Percentiles rank a stretch among this genome's conserved stretches.
Evolutionary conservation across 2,329 filamentous ascomycete species (phyloP).

Genomic region (Microdochium paspali): DNA sequence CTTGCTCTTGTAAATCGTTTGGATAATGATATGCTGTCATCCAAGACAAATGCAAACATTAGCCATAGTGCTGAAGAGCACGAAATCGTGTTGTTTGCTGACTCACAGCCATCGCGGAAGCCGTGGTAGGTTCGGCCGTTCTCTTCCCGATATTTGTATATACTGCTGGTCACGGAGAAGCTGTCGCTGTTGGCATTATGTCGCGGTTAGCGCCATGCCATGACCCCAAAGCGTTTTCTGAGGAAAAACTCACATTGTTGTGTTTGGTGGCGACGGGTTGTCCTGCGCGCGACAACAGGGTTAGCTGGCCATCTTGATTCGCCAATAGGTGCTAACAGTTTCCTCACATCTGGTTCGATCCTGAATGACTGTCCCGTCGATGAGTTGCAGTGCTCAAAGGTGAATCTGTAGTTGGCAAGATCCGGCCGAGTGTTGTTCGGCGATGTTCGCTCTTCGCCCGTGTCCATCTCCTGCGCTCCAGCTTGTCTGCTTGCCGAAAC

Average conservation of each 20-base stretch:
- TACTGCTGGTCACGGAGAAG: conserved; percentile 12
- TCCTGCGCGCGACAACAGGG: not conserved
- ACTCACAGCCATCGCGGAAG: conserved; percentile 35
- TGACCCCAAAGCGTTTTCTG: not conserved
- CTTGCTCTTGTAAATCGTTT: conserved; percentile 31
- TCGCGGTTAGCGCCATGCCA: conserved; percentile 2
- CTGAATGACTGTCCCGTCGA: conserved; percentile 7
- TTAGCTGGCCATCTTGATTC: not conserved
- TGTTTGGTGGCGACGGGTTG: not conserved
- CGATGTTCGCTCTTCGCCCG: not conserved
- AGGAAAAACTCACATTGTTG: not conserved
- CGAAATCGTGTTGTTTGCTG: too few relatives aligned
- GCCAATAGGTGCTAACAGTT: not conserved
- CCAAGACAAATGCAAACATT: not conserved
- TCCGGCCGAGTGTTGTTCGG: conserved; percentile 4
- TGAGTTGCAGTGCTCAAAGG: conserved; percentile 7
- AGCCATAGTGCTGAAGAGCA: not conserved
- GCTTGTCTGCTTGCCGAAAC: not conserved
- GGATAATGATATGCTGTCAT: conserved; percentile 33
- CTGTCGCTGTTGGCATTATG: conserved; percentile 8
- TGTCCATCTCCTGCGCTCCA: not conserved
- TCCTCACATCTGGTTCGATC: conserved; percentile 9
- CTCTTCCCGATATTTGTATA: conserved; percentile 12
- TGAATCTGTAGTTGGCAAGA: conserved; percentile 10
- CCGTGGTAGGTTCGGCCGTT: conserved; percentile 36